Base-by-base conservation (phyloP, 345 rosid species). In the Populus tremula region DNA sequence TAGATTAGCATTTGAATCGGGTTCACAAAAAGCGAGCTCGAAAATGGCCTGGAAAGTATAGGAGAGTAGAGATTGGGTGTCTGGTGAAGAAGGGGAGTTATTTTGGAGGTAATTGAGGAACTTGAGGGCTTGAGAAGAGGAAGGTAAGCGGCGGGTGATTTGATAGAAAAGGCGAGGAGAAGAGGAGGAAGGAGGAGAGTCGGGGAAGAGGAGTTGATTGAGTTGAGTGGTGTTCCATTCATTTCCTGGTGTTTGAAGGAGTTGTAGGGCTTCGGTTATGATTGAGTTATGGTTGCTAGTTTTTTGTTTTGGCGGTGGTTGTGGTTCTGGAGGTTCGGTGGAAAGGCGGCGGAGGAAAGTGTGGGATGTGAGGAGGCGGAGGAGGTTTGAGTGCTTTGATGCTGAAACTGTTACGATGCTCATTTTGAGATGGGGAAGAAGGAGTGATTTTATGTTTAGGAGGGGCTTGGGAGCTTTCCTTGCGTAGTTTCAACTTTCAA, bases 111-210 rank as follows among this genome's bases (percentile, higher is more conserved):
- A 90, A 1, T 79, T 66, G 73, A 91, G 88, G 85, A 95, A 95
- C 3, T 82, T 64, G 80, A 92, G 76, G 35, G 98, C 97, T 6
- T 78, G 72, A n/a, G 82, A 72, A 75, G 87, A 79, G 50, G 91
- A 87, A n/a, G 85, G 73, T 3, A 95, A 83, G 53, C 86, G 82
- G 77, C 91, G 87, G 67, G 91, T 78, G 80, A 93, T 88, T 66
- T 81, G 84, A 12, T 76, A 74, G 82, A 89, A 77, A 56, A 78
- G 85, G 2, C 59, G 63, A 68, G 89, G 85, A 77, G 90, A 64
- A 31, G 56, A 53, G 69, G 77, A 72, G 64, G 76, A 67, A 72
- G 87, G 66, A 31, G 86, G 76, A 2, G 84, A 75, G 73, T 82
- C 78, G 71, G 83, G 77, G 72, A 91, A 82, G 67, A 94, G 88